These are phyloP conservation scores for Eragrostis curvula DNA, from an alignment of 176 grass and related monocot species.

Conservation along the genomic window DNA sequence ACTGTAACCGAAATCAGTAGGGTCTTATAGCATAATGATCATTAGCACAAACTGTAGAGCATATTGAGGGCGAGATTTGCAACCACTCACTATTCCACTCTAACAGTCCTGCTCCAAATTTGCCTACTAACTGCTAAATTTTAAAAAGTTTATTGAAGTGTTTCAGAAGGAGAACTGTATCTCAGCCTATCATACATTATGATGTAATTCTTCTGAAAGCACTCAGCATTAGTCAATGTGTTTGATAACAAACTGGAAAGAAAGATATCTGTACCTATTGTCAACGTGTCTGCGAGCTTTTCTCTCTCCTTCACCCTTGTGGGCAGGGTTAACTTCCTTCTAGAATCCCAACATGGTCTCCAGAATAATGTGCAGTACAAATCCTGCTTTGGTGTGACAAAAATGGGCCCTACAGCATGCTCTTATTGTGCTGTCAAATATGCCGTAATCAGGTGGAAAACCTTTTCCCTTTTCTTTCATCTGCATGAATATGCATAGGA, in stretches of 20 bases:
- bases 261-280: slow-evolving; percentile 18
- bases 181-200: background rate
- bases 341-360: slow-evolving; percentile 58
- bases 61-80: background rate
- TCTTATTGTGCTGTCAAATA: slow-evolving; percentile 62
- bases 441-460: slow-evolving; percentile 33
- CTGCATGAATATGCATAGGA: slow-evolving; percentile 35
- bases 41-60: background rate
- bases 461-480: slow-evolving; percentile 40
- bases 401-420: slow-evolving; percentile 60
- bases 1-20: slow-evolving; percentile 6
- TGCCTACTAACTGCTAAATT: background rate
- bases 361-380: slow-evolving; percentile 52
- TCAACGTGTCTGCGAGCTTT: slow-evolving; percentile 27
- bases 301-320: background rate
- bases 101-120: background rate
- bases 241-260: slow-evolving; percentile 3
- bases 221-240: background rate
- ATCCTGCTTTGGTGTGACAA: slow-evolving; percentile 50
- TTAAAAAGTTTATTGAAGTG: background rate
- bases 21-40: background rate
- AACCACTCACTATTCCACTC: background rate
- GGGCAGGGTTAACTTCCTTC: slow-evolving; percentile 39
- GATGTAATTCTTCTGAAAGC: background rate
- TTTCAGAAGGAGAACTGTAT: slow-evolving; percentile 4